These are phyloP conservation scores for Bruguiera sexangula DNA, from an alignment of 345 rosid genomes.

Conservation along the genomic window DNA sequence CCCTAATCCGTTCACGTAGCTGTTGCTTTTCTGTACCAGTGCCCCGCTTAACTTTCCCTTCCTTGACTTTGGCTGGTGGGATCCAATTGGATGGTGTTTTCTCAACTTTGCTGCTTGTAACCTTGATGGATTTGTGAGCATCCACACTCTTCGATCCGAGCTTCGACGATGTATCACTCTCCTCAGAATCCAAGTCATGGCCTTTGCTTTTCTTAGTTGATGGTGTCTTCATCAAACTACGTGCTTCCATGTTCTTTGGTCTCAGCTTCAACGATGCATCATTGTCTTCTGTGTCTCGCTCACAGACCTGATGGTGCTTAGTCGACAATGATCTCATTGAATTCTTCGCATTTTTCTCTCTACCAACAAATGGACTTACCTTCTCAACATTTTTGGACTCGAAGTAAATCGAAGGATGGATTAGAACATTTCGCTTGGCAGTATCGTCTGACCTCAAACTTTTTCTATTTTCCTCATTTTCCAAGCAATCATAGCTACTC, in stretches of 20 bases:
- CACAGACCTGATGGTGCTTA: conserved; percentile 40
- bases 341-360: conserved; percentile 36
- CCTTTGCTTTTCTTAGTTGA: conserved; percentile 9
- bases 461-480: conserved; percentile 37
- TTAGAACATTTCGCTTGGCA: conserved; percentile 38
- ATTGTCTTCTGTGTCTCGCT: conserved; percentile 47
- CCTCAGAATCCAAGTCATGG: conserved; percentile 21
- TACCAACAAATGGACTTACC: conserved; percentile 32
- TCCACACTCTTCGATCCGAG: conserved; percentile 6
- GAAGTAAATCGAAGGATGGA: conserved; percentile 29
- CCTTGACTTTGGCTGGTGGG: conserved; percentile 34
- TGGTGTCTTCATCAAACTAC: conserved; percentile 26
- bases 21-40: conserved; percentile 92
- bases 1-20: conserved; percentile 76
- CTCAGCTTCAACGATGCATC: conserved; percentile 40
- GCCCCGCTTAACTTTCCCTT: conserved; percentile 70
- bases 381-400: conserved; percentile 44
- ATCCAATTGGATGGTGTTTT: conserved; percentile 39
- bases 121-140: conserved; percentile 11
- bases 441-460: conserved; percentile 37
- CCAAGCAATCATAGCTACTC: conserved; percentile 36
- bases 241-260: conserved; percentile 37
- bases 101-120: conserved; percentile 36
- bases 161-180: conserved; percentile 28
- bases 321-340: conserved; percentile 32